These are phyloP conservation scores for Talaromyces sp. DNA, from an alignment of 2,329 filamentous ascomycete genomes.

Conservation along the genomic window DNA sequence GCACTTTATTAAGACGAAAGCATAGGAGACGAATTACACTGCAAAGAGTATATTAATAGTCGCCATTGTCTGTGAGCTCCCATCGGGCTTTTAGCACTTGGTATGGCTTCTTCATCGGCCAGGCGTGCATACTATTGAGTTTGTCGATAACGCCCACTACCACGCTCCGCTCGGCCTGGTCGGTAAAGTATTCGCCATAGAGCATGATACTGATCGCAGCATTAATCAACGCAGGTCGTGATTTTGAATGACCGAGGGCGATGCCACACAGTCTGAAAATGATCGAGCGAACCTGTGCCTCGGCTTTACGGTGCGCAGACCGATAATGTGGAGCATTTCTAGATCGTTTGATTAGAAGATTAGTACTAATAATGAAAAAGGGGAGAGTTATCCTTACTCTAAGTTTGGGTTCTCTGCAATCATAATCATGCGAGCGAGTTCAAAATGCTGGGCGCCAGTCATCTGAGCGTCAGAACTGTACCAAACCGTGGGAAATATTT, in stretches of 20 bases:
- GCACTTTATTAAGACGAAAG: background rate
- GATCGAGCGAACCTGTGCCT: background rate
- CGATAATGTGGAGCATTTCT: constrained; percentile 12
- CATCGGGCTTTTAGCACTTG: constrained; percentile 13
- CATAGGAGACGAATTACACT: background rate
- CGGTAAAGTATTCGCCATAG: background rate
- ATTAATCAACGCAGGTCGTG: background rate
- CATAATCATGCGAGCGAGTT: constrained; percentile 17
- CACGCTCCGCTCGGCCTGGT: constrained; percentile 14
- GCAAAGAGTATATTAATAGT: background rate
- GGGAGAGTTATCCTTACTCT: background rate
- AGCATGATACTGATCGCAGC: background rate
- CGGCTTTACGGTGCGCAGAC: background rate
- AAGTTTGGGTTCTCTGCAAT: background rate
- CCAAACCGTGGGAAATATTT: constrained; percentile 20
- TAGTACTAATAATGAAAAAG: background rate
- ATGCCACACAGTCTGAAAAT: constrained; percentile 14
- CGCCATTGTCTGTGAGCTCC: constrained; percentile 47
- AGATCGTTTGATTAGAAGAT: background rate
- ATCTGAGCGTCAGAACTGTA: constrained; percentile 18
- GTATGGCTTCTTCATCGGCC: constrained; percentile 45
- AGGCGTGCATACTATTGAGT: constrained; percentile 16
- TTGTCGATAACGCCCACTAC: constrained; percentile 15
- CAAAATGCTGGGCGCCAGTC: constrained; percentile 18
- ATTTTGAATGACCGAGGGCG: background rate